Evolutionary conservation across 2,329 filamentous ascomycete genomes (phyloP).

Genomic region (Cercospora sp.): DNA sequence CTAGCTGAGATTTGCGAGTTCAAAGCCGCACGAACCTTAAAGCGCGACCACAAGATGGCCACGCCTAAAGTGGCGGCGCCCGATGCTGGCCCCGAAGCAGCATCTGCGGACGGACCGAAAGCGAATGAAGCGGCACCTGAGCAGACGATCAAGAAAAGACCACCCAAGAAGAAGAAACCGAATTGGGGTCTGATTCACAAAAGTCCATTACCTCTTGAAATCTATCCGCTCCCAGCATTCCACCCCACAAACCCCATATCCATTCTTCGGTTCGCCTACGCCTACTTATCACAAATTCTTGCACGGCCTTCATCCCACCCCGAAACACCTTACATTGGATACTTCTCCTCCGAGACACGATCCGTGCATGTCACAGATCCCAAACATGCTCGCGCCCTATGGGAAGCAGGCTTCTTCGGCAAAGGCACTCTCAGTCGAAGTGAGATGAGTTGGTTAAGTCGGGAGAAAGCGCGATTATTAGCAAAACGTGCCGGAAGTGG

Average conservation of each 20-base stretch:
- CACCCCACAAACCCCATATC: slow-evolving; percentile 92
- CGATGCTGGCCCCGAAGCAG: neutral
- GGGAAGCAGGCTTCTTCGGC: slow-evolving; percentile 97
- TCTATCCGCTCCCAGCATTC: slow-evolving; percentile 81
- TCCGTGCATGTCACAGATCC: slow-evolving; percentile 82
- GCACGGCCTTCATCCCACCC: slow-evolving; percentile 65
- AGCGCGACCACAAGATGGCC: neutral
- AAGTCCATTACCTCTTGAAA: slow-evolving; percentile 74
- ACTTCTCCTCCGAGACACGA: slow-evolving; percentile 78
- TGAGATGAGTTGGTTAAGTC: slow-evolving; percentile 88
- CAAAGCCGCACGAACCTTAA: neutral
- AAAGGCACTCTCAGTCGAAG: slow-evolving; percentile 91
- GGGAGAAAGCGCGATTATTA: slow-evolving; percentile 70
- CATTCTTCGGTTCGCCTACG: slow-evolving; percentile 73
- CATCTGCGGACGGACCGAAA: neutral
- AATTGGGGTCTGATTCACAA: slow-evolving; percentile 77
- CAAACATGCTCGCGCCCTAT: slow-evolving; percentile 73
- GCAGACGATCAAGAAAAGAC: slow-evolving; percentile 23
- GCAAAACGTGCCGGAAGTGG: slow-evolving; percentile 26
- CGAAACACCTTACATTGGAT: slow-evolving; percentile 65
- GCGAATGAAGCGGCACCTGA: neutral
- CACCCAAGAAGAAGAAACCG: slow-evolving; percentile 40
- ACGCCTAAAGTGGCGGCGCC: neutral
- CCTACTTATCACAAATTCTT: slow-evolving; percentile 73
- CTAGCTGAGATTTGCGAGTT: neutral